These are phyloP conservation scores for Ogataea henricii DNA, from an alignment of 805 yeast genomes.

Conservation along the genomic window DNA sequence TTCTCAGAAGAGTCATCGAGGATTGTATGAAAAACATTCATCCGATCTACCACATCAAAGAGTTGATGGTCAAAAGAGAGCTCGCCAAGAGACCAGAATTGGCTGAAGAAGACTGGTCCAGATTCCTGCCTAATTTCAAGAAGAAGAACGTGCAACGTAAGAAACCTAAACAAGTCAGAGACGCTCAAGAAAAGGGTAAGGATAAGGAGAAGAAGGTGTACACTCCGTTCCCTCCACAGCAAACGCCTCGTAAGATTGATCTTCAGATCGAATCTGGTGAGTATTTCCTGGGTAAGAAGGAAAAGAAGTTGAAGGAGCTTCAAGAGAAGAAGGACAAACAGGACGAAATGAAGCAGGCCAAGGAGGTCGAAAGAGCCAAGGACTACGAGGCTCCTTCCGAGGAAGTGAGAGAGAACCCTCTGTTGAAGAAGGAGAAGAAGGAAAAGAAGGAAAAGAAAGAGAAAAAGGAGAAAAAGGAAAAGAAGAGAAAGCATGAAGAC, in stretches of 20 bases:
- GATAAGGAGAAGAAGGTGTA: constrained; percentile 67
- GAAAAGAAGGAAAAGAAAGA: constrained; percentile 33
- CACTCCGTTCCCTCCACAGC: constrained; percentile 99
- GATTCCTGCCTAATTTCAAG: constrained; percentile 95
- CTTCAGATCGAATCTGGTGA: constrained; percentile 98
- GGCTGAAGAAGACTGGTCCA: constrained; percentile 94
- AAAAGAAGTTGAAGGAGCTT: constrained; percentile 69
- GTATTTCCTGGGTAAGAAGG: constrained; percentile 86
- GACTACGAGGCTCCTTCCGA: constrained; percentile 89
- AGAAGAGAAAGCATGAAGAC: constrained; percentile 28
- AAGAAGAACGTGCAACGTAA: constrained; percentile 94
- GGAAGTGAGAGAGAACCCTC: constrained; percentile 38
- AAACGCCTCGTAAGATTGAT: constrained; percentile 95
- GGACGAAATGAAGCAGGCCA: constrained; percentile 63
- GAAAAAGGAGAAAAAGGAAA: constrained; percentile 34
- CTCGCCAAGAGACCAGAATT: constrained; percentile 92
- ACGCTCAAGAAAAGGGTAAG: constrained; percentile 44
- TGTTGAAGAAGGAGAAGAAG: constrained; percentile 34
- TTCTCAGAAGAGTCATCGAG: constrained; percentile 89
- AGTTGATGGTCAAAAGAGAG: constrained; percentile 95
- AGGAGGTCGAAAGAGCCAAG: constrained; percentile 69
- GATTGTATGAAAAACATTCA: constrained; percentile 97
- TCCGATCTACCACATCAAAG: constrained; percentile 97
- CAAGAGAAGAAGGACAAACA: constrained; percentile 81
- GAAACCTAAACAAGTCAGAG: constrained; percentile 70